Conservation (phyloP, 306 rosid species). For the Castanopsis chinensis region DNA sequence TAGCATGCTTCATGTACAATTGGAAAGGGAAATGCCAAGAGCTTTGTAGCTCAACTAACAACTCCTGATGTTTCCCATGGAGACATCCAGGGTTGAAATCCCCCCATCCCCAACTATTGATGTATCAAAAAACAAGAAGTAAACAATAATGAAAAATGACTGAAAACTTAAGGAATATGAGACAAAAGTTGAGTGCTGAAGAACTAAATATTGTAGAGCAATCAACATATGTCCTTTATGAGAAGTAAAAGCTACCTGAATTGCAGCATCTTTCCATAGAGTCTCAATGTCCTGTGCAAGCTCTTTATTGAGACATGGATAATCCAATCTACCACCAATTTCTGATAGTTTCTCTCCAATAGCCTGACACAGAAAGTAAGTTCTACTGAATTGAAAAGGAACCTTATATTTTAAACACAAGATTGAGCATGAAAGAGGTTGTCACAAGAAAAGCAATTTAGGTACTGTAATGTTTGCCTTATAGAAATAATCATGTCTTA, state of each 20-base stretch:
- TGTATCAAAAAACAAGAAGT: no score
- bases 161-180: not conserved
- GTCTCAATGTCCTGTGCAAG: constrained; percentile 80
- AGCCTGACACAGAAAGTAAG: constrained; percentile 45
- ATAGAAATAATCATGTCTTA: not conserved
- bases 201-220: constrained; percentile 1
- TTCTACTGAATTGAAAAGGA: constrained; percentile 12
- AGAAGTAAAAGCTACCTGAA: constrained; percentile 65
- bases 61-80: no score
- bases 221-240: constrained; percentile 21
- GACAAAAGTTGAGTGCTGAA: not conserved
- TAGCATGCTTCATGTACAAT: not conserved
- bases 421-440: not conserved
- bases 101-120: no score
- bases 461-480: not conserved
- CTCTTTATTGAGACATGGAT: constrained; percentile 78
- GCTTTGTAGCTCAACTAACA: no score
- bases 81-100: no score
- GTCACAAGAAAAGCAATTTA: not conserved
- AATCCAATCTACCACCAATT: constrained; percentile 82
- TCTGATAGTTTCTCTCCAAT: constrained; percentile 83
- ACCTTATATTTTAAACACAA: not conserved
- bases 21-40: not conserved
- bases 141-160: not conserved
- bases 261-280: constrained; percentile 83